Percentiles rank a stretch among this genome's conserved stretches.
phyloP scores from a whole-genome alignment of 441 rosid genomes.

The Kokia cookei region DNA sequence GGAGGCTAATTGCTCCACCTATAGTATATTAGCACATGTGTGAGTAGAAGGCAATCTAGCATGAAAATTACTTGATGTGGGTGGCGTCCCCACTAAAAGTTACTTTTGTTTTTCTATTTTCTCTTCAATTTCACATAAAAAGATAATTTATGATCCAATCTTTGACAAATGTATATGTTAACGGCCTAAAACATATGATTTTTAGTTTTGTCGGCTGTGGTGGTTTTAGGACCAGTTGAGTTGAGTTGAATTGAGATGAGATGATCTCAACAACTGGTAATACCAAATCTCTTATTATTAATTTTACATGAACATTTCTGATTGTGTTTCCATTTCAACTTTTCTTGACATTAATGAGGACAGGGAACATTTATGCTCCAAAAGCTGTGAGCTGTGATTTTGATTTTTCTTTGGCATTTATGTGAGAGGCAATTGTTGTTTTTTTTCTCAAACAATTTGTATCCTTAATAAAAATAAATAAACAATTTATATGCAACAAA shows the following conservation, averaged over 20 bases:
- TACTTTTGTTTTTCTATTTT: background rate
- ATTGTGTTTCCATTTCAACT: too few relatives aligned
- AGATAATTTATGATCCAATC: background rate
- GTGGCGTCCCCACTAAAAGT: background rate
- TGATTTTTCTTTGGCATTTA: too few relatives aligned
- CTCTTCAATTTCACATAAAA: background rate
- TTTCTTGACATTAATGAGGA: background rate
- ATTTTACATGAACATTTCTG: too few relatives aligned
- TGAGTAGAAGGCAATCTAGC: slow-evolving; percentile 8
- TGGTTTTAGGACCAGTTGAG: background rate
- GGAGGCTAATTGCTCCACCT: slow-evolving; percentile 25
- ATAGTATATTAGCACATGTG: slow-evolving; percentile 21
- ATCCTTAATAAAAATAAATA: too few relatives aligned
- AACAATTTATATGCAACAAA: too few relatives aligned
- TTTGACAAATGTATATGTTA: background rate
- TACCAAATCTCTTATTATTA: too few relatives aligned
- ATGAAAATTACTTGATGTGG: slow-evolving; percentile 7
- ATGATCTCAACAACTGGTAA: background rate
- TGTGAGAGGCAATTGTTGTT: too few relatives aligned
- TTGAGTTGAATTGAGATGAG: too few relatives aligned
- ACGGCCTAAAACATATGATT: background rate
- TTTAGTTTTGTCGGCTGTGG: background rate
- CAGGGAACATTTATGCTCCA: background rate
- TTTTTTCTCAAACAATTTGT: too few relatives aligned
- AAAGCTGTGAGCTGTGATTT: too few relatives aligned